Evolutionary conservation across 2,329 filamentous ascomycete genomes (phyloP), one percentile per base, ranked within the genome.

Genomic region (Alternaria hordeiaustralica): DNA sequence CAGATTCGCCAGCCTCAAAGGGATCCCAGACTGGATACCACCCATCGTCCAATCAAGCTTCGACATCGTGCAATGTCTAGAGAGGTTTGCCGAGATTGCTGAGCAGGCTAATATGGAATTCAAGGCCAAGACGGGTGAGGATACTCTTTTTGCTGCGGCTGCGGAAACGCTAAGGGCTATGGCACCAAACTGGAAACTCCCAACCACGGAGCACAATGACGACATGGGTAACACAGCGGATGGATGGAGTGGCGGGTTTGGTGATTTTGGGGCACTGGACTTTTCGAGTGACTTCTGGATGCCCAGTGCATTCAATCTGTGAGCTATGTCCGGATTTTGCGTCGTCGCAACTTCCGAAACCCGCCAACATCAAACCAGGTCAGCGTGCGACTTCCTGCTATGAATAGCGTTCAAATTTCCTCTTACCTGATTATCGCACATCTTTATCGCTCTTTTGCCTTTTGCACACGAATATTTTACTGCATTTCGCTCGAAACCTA

Each of bases 241-340:
- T 6, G 33, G 21, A 8, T 65, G 63, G 56, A 51, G 13, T 23
- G 23, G 12, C 1, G 56, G 58, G 4, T 50, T 58, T 15, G 47
- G 46, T 3, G 67, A 70, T 23, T 5, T 70, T 6, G 43, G 58
- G 15, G 58, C 54, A 12, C 9, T 67, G 43, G 71, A 73, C 10
- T 69, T 71, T 7, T 50, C 65, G 9, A 63, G 68, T 8, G 65
- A 71, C 13, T 69, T 71, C n/a, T 71, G 66, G 69, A 12, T 70
- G 25, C 54, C 58, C 15, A 58, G 23, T 13, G 30, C 47, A 9
- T 66, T 67, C 49, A 60, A 66, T 44, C 53, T 65, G 6, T 33
- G 28, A 33, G 28, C n/a, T n/a, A n/a, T n/a, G n/a, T n/a, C n/a
- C n/a, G n/a, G n/a, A n/a, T n/a, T n/a, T n/a, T n/a, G n/a, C n/a